Evolutionary conservation across 805 yeast species (phyloP).

Genomic region (Nakazawaea ernobii): DNA sequence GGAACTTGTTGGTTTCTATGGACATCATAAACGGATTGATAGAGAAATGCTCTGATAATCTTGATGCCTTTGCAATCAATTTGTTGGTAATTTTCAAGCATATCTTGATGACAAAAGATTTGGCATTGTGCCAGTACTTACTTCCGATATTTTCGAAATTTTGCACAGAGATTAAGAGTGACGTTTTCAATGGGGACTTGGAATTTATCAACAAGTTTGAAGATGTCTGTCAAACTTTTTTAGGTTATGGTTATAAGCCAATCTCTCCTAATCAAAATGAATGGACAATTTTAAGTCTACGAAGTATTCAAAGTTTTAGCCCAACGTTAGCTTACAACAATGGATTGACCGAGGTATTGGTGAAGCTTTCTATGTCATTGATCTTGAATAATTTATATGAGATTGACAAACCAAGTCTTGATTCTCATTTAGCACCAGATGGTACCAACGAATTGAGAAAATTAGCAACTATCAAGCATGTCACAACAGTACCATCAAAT

Average conservation of each 20-base stretch:
- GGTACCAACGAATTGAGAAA: constrained; percentile 6
- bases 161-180: constrained; percentile 31
- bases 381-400: constrained; percentile 29
- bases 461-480: constrained; percentile 20
- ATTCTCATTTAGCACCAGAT: constrained; percentile 8
- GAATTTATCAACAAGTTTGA: constrained; percentile 34
- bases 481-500: constrained; percentile 22
- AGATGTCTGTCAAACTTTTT: constrained; percentile 19
- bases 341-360: constrained; percentile 24
- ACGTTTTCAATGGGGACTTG: constrained; percentile 41
- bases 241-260: constrained; percentile 19
- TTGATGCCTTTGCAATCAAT: constrained; percentile 73
- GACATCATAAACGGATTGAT: constrained; percentile 65
- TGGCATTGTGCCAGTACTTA: constrained; percentile 50
- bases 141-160: constrained; percentile 39
- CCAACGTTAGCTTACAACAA: constrained; percentile 30
- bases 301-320: constrained; percentile 33
- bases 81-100: constrained; percentile 54
- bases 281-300: constrained; percentile 39
- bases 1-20: constrained; percentile 80
- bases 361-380: constrained; percentile 30
- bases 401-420: constrained; percentile 10
- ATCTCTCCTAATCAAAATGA: constrained; percentile 30
- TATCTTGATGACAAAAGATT: constrained; percentile 52
- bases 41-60: constrained; percentile 71